Conservation (phyloP, 2,329 filamentous ascomycete species). For the Emydomyces testavorans region DNA sequence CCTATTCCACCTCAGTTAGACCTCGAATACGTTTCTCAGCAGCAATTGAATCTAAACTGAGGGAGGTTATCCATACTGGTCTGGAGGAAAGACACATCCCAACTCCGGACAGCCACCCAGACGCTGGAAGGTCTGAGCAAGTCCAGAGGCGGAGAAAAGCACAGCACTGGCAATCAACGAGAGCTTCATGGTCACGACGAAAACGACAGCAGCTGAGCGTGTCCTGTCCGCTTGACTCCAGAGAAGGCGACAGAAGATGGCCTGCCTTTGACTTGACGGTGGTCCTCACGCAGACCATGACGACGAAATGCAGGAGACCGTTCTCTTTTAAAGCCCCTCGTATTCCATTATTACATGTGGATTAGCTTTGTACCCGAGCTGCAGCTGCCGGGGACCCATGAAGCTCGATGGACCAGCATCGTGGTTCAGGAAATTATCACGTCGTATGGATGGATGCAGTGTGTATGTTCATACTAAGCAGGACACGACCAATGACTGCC, state of each 20-base stretch:
- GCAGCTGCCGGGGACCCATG: too few species aligned
- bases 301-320: background rate
- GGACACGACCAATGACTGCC: too few species aligned
- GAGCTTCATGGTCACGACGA: slow-evolving; percentile 20
- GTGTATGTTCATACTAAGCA: too few species aligned
- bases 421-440: too few species aligned
- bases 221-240: background rate
- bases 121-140: slow-evolving; percentile 46
- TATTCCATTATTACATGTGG: too few species aligned
- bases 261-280: background rate
- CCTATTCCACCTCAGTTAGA: slow-evolving; percentile 24
- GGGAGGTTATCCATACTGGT: slow-evolving; percentile 36
- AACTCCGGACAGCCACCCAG: slow-evolving; percentile 46
- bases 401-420: too few species aligned
- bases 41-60: background rate
- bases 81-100: slow-evolving; percentile 48
- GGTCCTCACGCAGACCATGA: background rate
- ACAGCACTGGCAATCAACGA: slow-evolving; percentile 19
- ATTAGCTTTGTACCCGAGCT: too few species aligned
- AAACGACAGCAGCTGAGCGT: background rate
- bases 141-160: slow-evolving; percentile 21
- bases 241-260: slow-evolving; percentile 12
- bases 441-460: too few species aligned
- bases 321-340: slow-evolving; percentile 8
- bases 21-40: slow-evolving; percentile 1